Evolutionary conservation across 73 alveolate genomes (phyloP).

Genomic region (Paraurostyla sp.): DNA sequence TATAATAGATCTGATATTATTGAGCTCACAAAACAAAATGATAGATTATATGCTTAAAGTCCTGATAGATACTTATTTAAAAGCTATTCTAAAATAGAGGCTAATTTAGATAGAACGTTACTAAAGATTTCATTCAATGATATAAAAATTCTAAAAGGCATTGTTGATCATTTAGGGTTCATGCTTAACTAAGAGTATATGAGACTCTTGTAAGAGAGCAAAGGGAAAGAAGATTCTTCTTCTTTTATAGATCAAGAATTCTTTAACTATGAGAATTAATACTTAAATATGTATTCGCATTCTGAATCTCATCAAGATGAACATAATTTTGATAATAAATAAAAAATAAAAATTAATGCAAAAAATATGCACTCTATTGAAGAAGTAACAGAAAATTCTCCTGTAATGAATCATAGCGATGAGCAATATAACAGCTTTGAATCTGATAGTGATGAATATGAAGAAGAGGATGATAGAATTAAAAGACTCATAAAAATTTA

Average conservation of each 20-base stretch:
- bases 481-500: background rate
- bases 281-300: too few relatives aligned
- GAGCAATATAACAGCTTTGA: background rate
- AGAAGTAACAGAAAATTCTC: background rate
- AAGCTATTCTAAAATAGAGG: constrained; percentile 36
- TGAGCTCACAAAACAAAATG: constrained; percentile 39
- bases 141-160: constrained; percentile 50
- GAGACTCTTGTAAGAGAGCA: background rate
- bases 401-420: background rate
- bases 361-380: background rate
- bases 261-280: too few relatives aligned
- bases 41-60: background rate
- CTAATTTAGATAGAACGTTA: constrained; percentile 49
- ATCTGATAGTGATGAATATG: constrained; percentile 28
- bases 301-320: too few relatives aligned
- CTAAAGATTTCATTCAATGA: constrained; percentile 65
- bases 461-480: constrained; percentile 38
- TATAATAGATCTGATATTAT: constrained; percentile 50
- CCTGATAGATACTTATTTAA: constrained; percentile 46
- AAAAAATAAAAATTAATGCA: background rate
- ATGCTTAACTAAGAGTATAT: constrained; percentile 60
- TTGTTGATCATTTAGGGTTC: constrained; percentile 42
- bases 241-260: too few relatives aligned
- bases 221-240: too few relatives aligned
- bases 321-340: background rate